Conservation (phyloP, 495 filamentous ascomycete species). For the Platismatia glauca region DNA sequence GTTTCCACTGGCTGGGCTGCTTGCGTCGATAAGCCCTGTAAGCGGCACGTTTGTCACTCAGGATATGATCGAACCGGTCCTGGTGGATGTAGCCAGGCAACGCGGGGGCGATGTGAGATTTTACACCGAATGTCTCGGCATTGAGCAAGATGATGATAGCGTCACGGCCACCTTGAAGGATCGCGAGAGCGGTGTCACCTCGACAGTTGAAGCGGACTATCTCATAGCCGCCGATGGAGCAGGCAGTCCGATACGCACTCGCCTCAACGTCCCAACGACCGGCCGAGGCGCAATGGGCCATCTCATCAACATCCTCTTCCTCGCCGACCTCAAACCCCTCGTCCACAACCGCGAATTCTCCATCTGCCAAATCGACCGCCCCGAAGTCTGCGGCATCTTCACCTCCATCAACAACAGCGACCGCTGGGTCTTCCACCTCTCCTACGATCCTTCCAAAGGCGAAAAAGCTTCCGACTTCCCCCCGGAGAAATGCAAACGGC, state of each 20-base stretch:
- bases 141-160: constrained; percentile 23
- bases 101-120: constrained; percentile 30
- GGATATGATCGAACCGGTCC: constrained; percentile 28
- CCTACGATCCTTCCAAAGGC: no score
- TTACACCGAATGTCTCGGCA: constrained; percentile 12
- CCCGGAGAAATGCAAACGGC: constrained; percentile 16
- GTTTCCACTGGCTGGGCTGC: not conserved
- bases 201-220: constrained; percentile 24
- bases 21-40: constrained; percentile 13
- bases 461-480: constrained; percentile 14
- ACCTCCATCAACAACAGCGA: constrained; percentile 31
- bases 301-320: constrained; percentile 36
- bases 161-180: constrained; percentile 22
- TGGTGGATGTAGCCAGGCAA: constrained; percentile 25
- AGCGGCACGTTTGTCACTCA: constrained; percentile 27
- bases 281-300: constrained; percentile 32
- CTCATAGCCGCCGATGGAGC: constrained; percentile 32
- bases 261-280: constrained; percentile 25
- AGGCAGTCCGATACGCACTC: constrained; percentile 27
- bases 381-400: constrained; percentile 24
- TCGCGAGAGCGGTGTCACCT: constrained; percentile 3
- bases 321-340: constrained; percentile 23
- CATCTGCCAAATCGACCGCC: constrained; percentile 22
- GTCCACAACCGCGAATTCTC: constrained; percentile 25
- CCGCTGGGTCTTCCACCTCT: constrained; percentile 19